Evolutionary conservation across 345 rosid genomes (phyloP), one percentile per base, ranked within the genome.

Genomic region (Clausena lansium): DNA sequence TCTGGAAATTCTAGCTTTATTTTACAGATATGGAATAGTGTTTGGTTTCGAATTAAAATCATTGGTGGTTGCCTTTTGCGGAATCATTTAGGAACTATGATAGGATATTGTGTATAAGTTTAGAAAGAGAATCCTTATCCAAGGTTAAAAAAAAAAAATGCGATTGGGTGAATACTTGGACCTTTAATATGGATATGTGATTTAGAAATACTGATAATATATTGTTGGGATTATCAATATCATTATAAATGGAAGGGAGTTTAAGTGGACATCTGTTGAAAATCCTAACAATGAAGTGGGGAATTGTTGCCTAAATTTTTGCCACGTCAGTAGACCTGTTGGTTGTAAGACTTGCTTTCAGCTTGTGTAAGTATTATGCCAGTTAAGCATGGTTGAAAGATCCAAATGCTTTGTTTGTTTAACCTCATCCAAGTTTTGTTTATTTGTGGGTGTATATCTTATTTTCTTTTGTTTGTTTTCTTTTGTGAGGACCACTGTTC

Each of bases 401-500:
- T 62, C 71, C 67, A 76, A 60, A 76, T 54, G 58, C 35, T 67
- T 55, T 58, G 22, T 67, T 55, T 58, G 22, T 30, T 63, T 57
- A 54, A 71, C 47, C 75, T 72, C 64, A 63, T 59, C 41, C 59
- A 55, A 74, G 59, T 36, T 22, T 32, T 50, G 39, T 78, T 15
- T 39, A 22, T 55, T 13, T 74, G 58, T 78, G 73, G 54, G 33
- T 61, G 8, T 57, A 9, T 78, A 6, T 52, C 11, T 52, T 73
- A n/a, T 28, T 17, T 70, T 52, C 58, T 67, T 35, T 73, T 22
- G 13, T 24, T 54, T 62, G 7, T 58, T 64, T 76, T 70, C 60
- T 17, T 35, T 52, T 36, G 58, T 68, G 24, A 71, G 87, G 52
- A 72, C 85, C 85, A 73, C 68, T 76, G 79, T 66, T 73, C 61